A percentile compares a stretch with the other conserved stretches of the same genome.
phyloP scores from a whole-genome alignment of 768 basidiomycete species.

The Lentinula guzmanii region DNA sequence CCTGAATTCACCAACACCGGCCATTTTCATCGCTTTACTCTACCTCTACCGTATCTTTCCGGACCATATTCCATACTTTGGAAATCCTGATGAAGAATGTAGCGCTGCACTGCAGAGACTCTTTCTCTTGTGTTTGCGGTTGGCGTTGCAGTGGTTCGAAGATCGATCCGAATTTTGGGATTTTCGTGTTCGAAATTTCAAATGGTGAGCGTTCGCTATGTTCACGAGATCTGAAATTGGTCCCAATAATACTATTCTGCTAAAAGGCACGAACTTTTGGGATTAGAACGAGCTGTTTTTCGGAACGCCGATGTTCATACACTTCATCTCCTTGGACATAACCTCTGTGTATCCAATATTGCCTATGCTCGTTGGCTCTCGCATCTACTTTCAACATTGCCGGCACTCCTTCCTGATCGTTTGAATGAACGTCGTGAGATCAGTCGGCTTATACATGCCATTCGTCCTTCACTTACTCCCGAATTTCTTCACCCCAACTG shows the following conservation, averaged over 20 bases:
- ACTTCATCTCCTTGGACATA: not conserved
- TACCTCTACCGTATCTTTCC: conserved; percentile 2
- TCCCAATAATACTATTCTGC: not conserved
- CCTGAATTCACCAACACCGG: not conserved
- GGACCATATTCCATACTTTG: not conserved
- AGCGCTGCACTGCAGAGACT: not conserved
- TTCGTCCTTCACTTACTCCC: not conserved
- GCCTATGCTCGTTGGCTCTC: not conserved
- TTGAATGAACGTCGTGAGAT: not conserved
- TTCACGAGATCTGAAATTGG: not conserved
- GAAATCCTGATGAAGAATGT: not conserved
- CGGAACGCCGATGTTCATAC: not conserved
- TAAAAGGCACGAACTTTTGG: not conserved
- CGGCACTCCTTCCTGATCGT: not conserved
- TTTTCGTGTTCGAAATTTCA: not conserved
- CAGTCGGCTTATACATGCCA: not conserved
- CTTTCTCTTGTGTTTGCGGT: not conserved
- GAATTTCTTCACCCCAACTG: not conserved
- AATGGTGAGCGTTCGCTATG: not conserved
- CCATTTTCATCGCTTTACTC: not conserved
- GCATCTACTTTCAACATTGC: not conserved
- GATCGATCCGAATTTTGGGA: not conserved
- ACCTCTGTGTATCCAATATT: not conserved
- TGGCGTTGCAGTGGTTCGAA: not conserved
- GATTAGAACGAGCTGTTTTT: not conserved